Percentiles rank a stretch among this genome's conserved stretches.
These are phyloP conservation scores for Fusarium neocosmosporiellum DNA, from an alignment of 2,329 filamentous ascomycete genomes.

Conservation along the genomic window DNA sequence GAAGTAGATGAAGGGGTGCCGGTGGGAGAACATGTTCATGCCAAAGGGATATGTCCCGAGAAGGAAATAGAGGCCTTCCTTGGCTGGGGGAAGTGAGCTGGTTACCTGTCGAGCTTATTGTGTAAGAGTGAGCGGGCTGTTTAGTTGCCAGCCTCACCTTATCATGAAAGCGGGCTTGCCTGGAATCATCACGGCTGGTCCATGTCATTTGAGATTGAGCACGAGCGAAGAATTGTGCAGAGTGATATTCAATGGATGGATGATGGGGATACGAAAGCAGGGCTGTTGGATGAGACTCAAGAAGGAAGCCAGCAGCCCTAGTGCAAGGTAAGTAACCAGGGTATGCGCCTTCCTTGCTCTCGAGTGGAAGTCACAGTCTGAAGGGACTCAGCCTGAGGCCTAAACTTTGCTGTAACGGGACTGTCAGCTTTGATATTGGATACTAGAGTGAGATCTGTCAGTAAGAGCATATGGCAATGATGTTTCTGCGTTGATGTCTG, in stretches of 20 bases:
- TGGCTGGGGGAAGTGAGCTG: background rate
- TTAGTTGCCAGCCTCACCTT: background rate
- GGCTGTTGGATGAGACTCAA: constrained; percentile 6
- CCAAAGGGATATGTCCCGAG: background rate
- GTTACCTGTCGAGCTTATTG: background rate
- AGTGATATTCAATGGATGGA: background rate
- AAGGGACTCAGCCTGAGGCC: background rate
- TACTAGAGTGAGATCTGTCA: background rate
- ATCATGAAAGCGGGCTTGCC: background rate
- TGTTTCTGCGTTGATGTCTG: background rate
- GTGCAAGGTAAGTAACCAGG: constrained; percentile 1
- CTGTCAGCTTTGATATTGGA: background rate
- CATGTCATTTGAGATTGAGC: background rate
- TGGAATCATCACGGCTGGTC: background rate
- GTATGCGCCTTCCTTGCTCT: background rate
- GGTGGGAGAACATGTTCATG: background rate
- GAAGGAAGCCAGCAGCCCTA: background rate
- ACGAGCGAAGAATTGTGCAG: background rate
- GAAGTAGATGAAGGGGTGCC: background rate
- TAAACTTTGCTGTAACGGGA: background rate
- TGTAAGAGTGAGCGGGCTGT: background rate
- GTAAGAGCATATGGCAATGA: background rate
- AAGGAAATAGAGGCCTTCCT: background rate
- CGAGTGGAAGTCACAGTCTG: background rate
- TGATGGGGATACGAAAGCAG: background rate